These are phyloP conservation scores for Lachnellula subtilissima DNA, from an alignment of 2,329 filamentous ascomycete genomes.

Conservation along the genomic window DNA sequence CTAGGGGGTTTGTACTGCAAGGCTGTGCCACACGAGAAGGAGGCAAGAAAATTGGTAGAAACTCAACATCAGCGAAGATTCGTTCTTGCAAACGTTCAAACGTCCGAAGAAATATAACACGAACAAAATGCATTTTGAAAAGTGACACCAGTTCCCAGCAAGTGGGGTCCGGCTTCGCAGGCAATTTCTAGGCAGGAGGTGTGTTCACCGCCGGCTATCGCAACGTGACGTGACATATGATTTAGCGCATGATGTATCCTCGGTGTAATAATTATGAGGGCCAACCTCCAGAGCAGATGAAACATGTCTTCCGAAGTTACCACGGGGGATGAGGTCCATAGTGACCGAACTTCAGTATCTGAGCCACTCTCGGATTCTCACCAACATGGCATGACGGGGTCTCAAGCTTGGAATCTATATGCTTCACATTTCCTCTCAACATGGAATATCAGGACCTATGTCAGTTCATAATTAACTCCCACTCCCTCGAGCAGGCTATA, in stretches of 20 bases:
- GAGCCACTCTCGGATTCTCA: neutral
- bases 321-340: neutral
- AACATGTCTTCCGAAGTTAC: neutral
- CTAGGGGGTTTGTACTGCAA: too few relatives aligned
- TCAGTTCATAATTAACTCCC: neutral
- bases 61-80: neutral
- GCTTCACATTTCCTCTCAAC: conserved; percentile 51
- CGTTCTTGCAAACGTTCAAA: neutral
- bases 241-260: too few relatives aligned
- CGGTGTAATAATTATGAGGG: too few relatives aligned
- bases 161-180: neutral
- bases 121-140: neutral
- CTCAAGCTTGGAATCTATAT: conserved; percentile 41
- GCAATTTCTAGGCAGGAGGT: neutral
- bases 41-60: neutral
- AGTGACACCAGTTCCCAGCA: neutral
- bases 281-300: too few relatives aligned
- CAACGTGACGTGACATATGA: too few relatives aligned
- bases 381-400: conserved; percentile 26
- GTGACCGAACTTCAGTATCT: neutral
- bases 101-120: neutral
- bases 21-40: neutral
- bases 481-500: neutral
- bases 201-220: neutral
- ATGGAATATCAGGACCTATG: conserved; percentile 50